Evolutionary conservation across 2,329 filamentous ascomycete species (phyloP).

Genomic region (Fusarium torulosum): DNA sequence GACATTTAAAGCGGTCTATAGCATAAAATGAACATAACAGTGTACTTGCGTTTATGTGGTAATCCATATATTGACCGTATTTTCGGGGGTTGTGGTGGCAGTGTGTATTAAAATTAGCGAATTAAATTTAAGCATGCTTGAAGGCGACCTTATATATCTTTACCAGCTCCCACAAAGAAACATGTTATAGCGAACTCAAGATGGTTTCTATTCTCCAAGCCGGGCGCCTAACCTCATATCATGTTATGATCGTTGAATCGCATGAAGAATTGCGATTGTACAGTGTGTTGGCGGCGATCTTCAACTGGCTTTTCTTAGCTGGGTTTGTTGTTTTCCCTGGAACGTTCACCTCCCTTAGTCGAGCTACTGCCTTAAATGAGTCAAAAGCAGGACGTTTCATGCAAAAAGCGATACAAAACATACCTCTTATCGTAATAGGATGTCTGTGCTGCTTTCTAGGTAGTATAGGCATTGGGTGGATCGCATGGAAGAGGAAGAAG

Average conservation of each 20-base stretch:
- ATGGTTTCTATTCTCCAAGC: too few species aligned
- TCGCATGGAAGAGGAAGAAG: constrained; percentile 11
- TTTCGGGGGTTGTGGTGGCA: too few species aligned
- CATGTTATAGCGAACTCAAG: too few species aligned
- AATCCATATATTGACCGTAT: too few species aligned
- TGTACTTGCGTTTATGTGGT: too few species aligned
- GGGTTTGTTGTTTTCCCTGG: constrained; percentile 19
- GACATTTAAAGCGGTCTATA: too few species aligned
- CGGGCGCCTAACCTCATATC: constrained; percentile 7
- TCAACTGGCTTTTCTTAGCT: constrained; percentile 27
- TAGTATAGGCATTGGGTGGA: constrained; percentile 6
- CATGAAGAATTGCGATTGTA: constrained; percentile 8
- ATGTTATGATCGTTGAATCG: constrained; percentile 18
- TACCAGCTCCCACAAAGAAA: too few species aligned
- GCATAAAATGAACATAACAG: too few species aligned
- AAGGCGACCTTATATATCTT: too few species aligned
- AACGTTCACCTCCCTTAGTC: constrained; percentile 16
- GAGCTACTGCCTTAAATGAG: not conserved
- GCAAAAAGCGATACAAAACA: constrained; percentile 4
- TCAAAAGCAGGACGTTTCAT: constrained; percentile 10
- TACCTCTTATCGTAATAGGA: constrained; percentile 6
- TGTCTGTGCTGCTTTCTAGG: constrained; percentile 17
- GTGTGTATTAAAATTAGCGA: too few species aligned
- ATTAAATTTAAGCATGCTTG: too few species aligned
- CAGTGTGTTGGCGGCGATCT: constrained; percentile 5